Conservation (phyloP, 73 alveolate species). For the Paramecium pentaurelia region DNA sequence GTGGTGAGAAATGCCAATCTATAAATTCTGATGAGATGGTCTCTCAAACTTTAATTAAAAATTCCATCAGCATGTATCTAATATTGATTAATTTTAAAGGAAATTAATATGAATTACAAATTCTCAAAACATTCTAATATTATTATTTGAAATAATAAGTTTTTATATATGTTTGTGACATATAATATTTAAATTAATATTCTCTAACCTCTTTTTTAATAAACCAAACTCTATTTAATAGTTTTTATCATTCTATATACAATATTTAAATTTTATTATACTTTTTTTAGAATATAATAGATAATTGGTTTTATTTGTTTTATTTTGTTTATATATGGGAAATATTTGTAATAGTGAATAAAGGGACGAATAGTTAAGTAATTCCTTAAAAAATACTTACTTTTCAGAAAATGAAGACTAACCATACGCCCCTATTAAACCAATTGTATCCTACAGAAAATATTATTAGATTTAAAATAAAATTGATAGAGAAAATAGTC, state of each 20-base stretch:
- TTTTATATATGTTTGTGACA: neutral
- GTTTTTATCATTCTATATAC: neutral
- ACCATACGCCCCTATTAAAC: neutral
- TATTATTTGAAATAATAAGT: neutral
- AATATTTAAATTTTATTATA: neutral
- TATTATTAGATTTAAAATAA: neutral
- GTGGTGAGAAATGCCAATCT: neutral
- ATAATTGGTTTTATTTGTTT: neutral
- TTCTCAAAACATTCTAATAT: neutral
- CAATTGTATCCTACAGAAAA: neutral
- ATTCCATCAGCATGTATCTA: neutral
- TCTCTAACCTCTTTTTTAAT: neutral
- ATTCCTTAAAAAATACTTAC: neutral
- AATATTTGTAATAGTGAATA: constrained; percentile 9
- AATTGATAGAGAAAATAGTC: neutral
- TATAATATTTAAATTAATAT: neutral
- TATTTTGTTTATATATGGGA: neutral
- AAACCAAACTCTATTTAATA: neutral
- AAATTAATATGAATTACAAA: neutral
- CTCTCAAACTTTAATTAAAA: neutral
- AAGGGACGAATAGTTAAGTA: neutral
- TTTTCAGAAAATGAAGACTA: neutral
- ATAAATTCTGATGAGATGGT: neutral
- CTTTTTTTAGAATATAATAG: neutral
- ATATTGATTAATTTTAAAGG: neutral